These are phyloP conservation scores for Dendrothele bispora DNA, from an alignment of 768 basidiomycete species.

Conservation along the genomic window DNA sequence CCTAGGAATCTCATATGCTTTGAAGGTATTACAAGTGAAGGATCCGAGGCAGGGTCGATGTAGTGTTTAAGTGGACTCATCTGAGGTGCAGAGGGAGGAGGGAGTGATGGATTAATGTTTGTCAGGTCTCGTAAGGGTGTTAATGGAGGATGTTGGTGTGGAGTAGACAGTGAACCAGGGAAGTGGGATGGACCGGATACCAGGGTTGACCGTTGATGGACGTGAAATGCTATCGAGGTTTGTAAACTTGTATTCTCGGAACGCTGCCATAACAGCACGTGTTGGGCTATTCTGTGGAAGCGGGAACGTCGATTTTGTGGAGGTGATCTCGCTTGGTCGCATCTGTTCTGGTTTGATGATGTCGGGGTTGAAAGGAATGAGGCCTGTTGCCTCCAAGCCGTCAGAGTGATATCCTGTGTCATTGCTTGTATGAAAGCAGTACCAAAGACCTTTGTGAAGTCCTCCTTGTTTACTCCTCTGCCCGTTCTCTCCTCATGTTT, in stretches of 20 bases:
- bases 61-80: no score
- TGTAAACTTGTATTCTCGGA: no score
- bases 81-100: no score
- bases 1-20: background rate
- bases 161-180: background rate
- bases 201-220: background rate
- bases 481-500: conserved; percentile 6
- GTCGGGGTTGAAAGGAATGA: conserved; percentile 16
- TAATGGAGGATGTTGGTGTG: background rate
- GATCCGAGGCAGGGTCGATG: background rate
- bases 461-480: no score
- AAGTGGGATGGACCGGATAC: background rate
- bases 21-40: background rate
- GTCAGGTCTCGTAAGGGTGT: background rate
- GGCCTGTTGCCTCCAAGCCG: conserved; percentile 16
- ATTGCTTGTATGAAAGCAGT: background rate
- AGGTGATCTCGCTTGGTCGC: background rate
- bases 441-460: conserved; percentile 17
- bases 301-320: background rate
- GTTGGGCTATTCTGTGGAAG: background rate
- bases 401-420: conserved; percentile 9
- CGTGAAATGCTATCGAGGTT: no score
- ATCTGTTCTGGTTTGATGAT: conserved; percentile 11
- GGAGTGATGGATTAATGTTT: background rate
- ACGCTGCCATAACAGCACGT: background rate